phyloP scores from a whole-genome alignment of 495 filamentous ascomycete genomes.

The Trichocladium uniseriatum region DNA sequence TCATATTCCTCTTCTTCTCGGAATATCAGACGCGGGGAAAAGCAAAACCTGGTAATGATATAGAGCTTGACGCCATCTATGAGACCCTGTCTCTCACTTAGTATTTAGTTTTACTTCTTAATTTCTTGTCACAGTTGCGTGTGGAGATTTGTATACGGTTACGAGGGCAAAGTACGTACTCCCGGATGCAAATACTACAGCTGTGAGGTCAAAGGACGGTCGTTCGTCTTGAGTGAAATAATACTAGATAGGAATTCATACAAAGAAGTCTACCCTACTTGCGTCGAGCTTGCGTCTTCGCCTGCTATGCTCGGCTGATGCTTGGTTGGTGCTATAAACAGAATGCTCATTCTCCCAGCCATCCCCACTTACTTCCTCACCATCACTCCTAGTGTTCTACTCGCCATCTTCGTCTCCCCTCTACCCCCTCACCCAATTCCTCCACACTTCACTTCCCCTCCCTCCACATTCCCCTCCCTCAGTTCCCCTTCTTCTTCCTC shows the following conservation, averaged over 20 bases:
- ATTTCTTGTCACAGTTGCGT: neutral
- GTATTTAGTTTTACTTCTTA: neutral
- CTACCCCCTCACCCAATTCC: neutral
- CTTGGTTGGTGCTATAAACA: no score
- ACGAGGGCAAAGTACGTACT: neutral
- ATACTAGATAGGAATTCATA: no score
- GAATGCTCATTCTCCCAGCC: neutral
- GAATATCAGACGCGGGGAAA: neutral
- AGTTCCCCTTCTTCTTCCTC: constrained; percentile 17
- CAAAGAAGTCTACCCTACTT: no score
- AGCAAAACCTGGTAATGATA: neutral
- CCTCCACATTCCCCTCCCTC: neutral
- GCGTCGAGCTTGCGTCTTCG: no score
- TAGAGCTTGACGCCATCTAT: neutral
- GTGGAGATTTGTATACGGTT: neutral
- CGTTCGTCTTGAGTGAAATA: no score
- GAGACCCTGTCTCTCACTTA: neutral
- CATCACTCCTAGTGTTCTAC: neutral
- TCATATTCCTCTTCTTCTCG: neutral
- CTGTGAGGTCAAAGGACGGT: no score
- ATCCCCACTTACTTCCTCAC: neutral
- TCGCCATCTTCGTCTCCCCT: neutral
- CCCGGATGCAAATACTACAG: neutral
- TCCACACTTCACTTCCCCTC: neutral
- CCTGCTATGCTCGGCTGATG: no score